Base-by-base conservation (phyloP, 352 stramenopile species). In the Phytopythium boreale region DNA sequence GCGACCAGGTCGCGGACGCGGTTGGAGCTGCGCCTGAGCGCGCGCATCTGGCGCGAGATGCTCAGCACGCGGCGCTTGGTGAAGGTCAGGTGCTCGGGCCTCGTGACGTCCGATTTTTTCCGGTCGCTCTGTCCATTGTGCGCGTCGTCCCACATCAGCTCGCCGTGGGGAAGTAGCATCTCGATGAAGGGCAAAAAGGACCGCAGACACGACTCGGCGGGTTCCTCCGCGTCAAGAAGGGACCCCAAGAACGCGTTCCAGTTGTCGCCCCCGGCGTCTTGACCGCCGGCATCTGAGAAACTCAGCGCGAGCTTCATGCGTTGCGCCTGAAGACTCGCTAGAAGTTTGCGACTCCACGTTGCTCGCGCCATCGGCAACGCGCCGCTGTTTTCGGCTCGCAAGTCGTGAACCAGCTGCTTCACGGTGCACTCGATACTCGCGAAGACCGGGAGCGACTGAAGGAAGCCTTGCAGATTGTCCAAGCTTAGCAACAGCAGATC, bases 401-500 rank as follows among this genome's bases (percentile, higher is more conserved):
- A 11, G 11, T 57, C 50, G n/a, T 62, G 58, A 17, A 65, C 44
- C 15, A 75, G 26, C 12, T 50, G 49, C 20, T 70, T 61, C 2
- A 69, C 20, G 20, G 29, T 62, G 57, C 20, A 56, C 36, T 67
- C 49, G 11, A 70, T 47, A 12, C 66, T 64, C 1, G 52, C 59
- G 26, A 70, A 76, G 59, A 62, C 66, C 22, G 69, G 66, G 24
- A 72, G 62, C 9, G 29, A 29, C 46, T 43, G 62, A 20, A 75
- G 43, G 20, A 69, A 59, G 7, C 49, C 56, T 15, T 46, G 50
- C 10, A 74, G 31, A 19, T 37, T 63, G 31, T 72, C 62, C 14
- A 73, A 70, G 24, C 60, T 74, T 1, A 90, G 66, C 8, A 72
- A 72, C 22, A 90, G 75, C 50, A 90, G 29, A 55, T 90, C 79